Conservation (phyloP, 1,139 yeast species). For the Diutina sp. region DNA sequence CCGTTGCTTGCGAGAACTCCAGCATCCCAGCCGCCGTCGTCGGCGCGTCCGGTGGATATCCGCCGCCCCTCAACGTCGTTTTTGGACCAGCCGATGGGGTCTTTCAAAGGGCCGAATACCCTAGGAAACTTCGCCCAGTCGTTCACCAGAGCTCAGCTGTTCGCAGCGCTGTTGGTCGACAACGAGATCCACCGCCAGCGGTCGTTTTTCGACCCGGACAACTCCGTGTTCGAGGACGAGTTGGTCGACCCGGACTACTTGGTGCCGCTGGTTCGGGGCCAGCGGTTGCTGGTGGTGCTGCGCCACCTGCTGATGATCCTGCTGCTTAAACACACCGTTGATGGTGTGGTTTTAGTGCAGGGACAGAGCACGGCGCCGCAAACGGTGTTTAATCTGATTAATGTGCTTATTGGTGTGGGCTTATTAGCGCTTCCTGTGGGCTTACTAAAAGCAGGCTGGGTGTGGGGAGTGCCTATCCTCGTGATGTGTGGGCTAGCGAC, state of each 20-base stretch:
- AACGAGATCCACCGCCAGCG: background rate
- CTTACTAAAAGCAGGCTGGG: slow-evolving; percentile 34
- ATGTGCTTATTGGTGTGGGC: slow-evolving; percentile 37
- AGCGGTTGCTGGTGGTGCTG: slow-evolving; percentile 46
- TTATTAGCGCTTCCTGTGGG: slow-evolving; percentile 37
- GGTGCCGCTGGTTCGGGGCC: slow-evolving; percentile 54
- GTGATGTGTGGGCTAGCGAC: slow-evolving; percentile 27
- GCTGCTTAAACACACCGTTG: slow-evolving; percentile 9
- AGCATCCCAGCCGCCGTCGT: background rate
- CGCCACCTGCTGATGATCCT: slow-evolving; percentile 25
- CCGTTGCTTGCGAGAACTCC: background rate
- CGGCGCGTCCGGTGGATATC: background rate
- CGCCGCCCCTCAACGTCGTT: background rate
- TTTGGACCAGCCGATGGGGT: background rate
- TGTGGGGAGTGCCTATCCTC: slow-evolving; percentile 26
- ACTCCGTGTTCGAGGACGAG: slow-evolving; percentile 33
- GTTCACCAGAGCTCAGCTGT: slow-evolving; percentile 1
- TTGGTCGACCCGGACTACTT: slow-evolving; percentile 61
- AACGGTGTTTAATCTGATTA: slow-evolving; percentile 34
- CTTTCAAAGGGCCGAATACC: slow-evolving; percentile 1
- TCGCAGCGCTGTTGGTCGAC: slow-evolving; percentile 1
- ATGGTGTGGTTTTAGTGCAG: slow-evolving; percentile 66
- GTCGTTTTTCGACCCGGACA: background rate
- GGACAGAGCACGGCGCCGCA: slow-evolving; percentile 62
- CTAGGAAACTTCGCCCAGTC: background rate